Evolutionary conservation across 225 moss, liverwort and hornwort species (phyloP).

Genomic region (Straminergon stramineum): DNA sequence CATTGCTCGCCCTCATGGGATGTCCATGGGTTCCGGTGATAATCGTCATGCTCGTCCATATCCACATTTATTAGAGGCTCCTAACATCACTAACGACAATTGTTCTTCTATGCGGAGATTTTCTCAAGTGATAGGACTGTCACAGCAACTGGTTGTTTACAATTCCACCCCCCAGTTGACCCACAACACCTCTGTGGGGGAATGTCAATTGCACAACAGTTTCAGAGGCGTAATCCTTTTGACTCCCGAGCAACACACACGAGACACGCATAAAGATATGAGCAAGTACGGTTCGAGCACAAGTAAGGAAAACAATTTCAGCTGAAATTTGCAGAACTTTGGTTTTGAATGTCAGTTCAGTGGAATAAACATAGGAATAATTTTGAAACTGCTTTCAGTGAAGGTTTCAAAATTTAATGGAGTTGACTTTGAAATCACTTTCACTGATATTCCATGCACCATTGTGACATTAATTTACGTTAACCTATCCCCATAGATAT

Average conservation of each 20-base stretch:
- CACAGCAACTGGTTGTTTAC: neutral
- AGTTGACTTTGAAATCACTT: neutral
- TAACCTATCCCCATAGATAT: neutral
- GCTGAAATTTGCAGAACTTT: neutral
- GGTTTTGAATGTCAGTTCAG: neutral
- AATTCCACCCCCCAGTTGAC: neutral
- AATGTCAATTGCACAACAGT: neutral
- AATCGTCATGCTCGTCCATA: neutral
- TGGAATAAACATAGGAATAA: neutral
- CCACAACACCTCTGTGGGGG: neutral
- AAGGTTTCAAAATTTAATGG: neutral
- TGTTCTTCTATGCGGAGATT: too few relatives aligned
- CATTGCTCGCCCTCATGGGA: neutral
- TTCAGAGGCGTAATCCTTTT: neutral
- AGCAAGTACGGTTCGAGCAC: neutral
- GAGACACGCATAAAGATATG: neutral
- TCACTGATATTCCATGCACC: neutral
- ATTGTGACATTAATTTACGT: neutral
- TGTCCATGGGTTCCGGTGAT: neutral
- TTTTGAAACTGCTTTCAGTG: neutral
- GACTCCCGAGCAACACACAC: neutral
- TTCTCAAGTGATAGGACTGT: neutral
- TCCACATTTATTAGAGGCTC: neutral
- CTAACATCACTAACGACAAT: neutral
- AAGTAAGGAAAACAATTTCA: neutral